phyloP scores from a whole-genome alignment of 2,329 filamentous ascomycete genomes.

The Fusarium armeniacum region DNA sequence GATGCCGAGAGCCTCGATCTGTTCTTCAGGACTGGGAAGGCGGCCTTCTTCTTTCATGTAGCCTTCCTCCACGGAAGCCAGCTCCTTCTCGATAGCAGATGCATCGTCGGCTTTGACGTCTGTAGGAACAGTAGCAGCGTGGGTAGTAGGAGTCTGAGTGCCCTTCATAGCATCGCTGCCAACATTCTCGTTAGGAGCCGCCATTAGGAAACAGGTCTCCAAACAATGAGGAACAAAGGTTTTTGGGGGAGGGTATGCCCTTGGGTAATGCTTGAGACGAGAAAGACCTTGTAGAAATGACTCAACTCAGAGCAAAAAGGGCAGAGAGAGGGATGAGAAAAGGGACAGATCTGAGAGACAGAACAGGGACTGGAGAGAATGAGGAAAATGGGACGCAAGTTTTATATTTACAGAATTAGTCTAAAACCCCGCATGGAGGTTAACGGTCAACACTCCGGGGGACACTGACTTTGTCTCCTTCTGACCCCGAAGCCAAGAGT shows the following conservation, averaged over 20 bases:
- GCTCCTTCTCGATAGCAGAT: conserved; percentile 14
- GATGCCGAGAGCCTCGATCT: conserved; percentile 21
- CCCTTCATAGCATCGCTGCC: conserved; percentile 8
- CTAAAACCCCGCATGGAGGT: conserved; percentile 3
- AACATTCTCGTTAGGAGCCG: conserved; percentile 5
- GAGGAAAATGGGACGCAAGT: conserved; percentile 2
- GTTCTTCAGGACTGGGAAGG: conserved; percentile 21
- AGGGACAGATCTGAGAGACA: not conserved
- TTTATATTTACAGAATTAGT: conserved; percentile 1
- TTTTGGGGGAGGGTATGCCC: not conserved
- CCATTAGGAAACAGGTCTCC: not conserved
- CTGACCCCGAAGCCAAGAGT: conserved; percentile 6
- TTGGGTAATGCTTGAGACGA: not conserved
- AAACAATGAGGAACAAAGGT: not conserved
- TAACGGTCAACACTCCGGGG: not conserved
- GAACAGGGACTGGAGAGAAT: not conserved
- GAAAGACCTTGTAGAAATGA: not conserved
- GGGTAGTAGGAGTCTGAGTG: not conserved
- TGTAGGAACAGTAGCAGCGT: not conserved
- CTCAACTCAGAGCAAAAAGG: conserved; percentile 3
- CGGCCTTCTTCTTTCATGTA: conserved; percentile 16
- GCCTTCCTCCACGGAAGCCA: conserved; percentile 12
- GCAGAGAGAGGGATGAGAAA: not conserved
- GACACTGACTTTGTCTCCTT: not conserved
- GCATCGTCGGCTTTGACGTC: not conserved